Percentiles rank a stretch among this genome's conserved stretches.
phyloP scores from a whole-genome alignment of 2,329 filamentous ascomycete genomes.

The Chrysoporthe cubensis region DNA sequence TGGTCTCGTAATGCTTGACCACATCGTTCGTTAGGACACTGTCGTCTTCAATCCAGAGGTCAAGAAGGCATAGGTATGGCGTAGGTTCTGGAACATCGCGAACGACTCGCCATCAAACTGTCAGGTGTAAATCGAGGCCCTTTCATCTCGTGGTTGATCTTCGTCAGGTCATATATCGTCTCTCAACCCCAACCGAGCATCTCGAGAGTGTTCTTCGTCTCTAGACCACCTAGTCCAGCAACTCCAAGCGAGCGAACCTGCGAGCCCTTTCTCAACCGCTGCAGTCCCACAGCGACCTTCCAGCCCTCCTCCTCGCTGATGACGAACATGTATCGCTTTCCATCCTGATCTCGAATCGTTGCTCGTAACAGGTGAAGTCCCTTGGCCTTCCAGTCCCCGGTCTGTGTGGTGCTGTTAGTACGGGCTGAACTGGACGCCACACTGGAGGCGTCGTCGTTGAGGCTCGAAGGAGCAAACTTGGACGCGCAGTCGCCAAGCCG shows the following conservation, averaged over 20 bases:
- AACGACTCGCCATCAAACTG: not conserved
- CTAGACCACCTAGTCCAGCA: slow-evolving; percentile 56
- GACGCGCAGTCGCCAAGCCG: slow-evolving; percentile 55
- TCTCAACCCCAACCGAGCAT: slow-evolving; percentile 57
- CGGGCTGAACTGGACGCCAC: slow-evolving; percentile 32
- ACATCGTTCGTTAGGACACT: not conserved
- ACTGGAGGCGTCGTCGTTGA: slow-evolving; percentile 28
- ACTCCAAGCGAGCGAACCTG: slow-evolving; percentile 64
- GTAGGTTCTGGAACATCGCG: not conserved
- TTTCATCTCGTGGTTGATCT: slow-evolving; percentile 1
- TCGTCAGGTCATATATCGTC: not conserved
- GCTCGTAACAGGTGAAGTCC: slow-evolving; percentile 67
- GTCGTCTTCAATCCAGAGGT: not conserved
- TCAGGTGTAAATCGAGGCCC: not conserved
- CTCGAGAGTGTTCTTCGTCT: slow-evolving; percentile 60
- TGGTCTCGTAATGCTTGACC: not conserved
- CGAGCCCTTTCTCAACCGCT: slow-evolving; percentile 62
- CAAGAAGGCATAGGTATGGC: not conserved
- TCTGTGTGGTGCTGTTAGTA: slow-evolving; percentile 48
- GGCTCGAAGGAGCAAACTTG: slow-evolving; percentile 38
- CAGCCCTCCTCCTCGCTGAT: slow-evolving; percentile 67
- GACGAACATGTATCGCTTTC: slow-evolving; percentile 68
- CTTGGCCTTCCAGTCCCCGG: slow-evolving; percentile 57
- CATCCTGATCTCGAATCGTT: slow-evolving; percentile 67
- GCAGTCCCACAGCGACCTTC: slow-evolving; percentile 67